phyloP scores from a whole-genome alignment of 805 yeast genomes.

The Cyberlindnera amylophila region DNA sequence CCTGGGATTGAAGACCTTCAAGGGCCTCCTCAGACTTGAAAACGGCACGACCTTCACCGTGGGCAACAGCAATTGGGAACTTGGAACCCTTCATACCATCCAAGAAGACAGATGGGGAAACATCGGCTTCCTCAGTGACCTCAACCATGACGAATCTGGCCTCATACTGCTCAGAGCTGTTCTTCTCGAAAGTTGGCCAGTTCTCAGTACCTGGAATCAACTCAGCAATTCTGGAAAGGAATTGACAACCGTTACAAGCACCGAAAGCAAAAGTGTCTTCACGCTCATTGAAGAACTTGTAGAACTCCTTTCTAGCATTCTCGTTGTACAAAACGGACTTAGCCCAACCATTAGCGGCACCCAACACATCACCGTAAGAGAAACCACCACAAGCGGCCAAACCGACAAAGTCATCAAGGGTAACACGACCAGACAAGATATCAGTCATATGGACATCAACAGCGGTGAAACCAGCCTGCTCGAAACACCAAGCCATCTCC shows the following conservation, averaged over 20 bases:
- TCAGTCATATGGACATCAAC: conserved; percentile 97
- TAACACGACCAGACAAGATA: conserved; percentile 65
- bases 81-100: conserved; percentile 90
- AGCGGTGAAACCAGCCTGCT: conserved; percentile 91
- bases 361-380: conserved; percentile 97
- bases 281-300: conserved; percentile 78
- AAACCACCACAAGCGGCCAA: conserved; percentile 99
- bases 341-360: conserved; percentile 99
- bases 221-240: conserved; percentile 78
- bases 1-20: conserved; percentile 45
- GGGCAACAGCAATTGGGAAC: conserved; percentile 96
- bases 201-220: conserved; percentile 89
- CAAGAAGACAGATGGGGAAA: conserved; percentile 60
- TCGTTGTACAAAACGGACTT: conserved; percentile 87
- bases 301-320: conserved; percentile 69
- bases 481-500: conserved; percentile 98
- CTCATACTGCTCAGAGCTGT: conserved; percentile 90
- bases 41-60: conserved; percentile 93
- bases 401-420: conserved; percentile 80
- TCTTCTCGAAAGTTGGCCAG: conserved; percentile 96
- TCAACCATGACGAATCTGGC: conserved; percentile 92
- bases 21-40: conserved; percentile 49
- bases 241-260: conserved; percentile 98
- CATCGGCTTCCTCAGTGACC: conserved; percentile 52
- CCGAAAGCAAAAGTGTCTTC: conserved; percentile 94